Percentiles rank a stretch among this genome's conserved stretches.
Evolutionary conservation across 176 grass and related monocot species (phyloP).

Genomic region (Poa pratensis): DNA sequence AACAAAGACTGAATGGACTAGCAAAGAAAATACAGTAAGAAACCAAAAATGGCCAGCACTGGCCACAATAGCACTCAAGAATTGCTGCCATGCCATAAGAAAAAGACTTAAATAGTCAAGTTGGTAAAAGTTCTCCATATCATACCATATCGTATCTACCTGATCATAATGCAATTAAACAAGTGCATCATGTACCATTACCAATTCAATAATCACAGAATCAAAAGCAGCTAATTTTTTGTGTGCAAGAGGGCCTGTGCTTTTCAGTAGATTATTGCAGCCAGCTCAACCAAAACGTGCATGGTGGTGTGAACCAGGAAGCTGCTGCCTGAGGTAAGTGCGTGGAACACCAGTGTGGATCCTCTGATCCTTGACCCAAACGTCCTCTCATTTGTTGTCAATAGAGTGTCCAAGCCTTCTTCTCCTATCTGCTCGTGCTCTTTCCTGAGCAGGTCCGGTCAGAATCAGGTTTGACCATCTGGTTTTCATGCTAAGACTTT

Average conservation of each 20-base stretch:
- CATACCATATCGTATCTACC: background rate
- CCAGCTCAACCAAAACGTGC: conserved; percentile 28
- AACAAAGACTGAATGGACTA: background rate
- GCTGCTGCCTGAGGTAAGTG: conserved; percentile 28
- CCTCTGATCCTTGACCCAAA: conserved; percentile 20
- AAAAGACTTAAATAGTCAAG: conserved; percentile 14
- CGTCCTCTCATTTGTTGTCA: conserved; percentile 13
- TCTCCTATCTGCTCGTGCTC: background rate
- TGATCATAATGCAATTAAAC: conserved; percentile 7
- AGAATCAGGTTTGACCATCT: background rate
- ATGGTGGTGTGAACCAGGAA: conserved; percentile 42
- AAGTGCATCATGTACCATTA: conserved; percentile 13
- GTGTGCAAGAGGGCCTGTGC: conserved; percentile 2
- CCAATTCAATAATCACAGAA: conserved; percentile 13
- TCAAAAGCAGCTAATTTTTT: conserved; percentile 39
- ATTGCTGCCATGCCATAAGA: background rate
- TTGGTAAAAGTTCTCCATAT: background rate
- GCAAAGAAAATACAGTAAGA: background rate
- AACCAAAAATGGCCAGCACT: background rate
- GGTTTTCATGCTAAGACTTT: background rate
- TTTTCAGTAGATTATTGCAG: conserved; percentile 13
- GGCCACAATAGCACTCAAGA: background rate
- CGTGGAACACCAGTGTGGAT: conserved; percentile 36
- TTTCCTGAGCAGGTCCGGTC: conserved; percentile 4
- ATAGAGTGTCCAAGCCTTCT: conserved; percentile 5